Base-by-base conservation (phyloP, 2,329 filamentous ascomycete genomes). In the Penicillium sp. region DNA sequence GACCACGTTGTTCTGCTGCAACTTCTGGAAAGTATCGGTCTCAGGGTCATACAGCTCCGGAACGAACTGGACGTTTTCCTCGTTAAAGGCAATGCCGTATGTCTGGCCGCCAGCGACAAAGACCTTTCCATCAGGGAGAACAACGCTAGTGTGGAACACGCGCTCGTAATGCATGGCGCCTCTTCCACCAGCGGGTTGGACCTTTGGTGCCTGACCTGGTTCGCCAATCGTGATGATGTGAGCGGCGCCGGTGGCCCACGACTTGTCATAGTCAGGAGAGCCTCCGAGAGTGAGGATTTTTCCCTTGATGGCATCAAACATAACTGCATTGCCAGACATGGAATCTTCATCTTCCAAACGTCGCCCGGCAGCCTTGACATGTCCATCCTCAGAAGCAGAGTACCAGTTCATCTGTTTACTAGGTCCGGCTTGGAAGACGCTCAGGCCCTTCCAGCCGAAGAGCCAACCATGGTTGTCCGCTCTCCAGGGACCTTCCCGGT, bases 401-500 rank as follows among this genome's bases (percentile, higher is more conserved):
- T 78, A 84, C 82, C 82, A 85, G 60, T 85, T 77, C 77, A 83
- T 82, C 1, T 70, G 67, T 43, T 68, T 76, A 48, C 75, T 77
- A 1, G 81, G 81, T 0, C 81, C 81, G 2, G 79, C 81, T 57
- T 83, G 80, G 62, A 83, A 81, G 5, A 81, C 73, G 14, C 66
- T 73, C 6, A 68, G 68, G 47, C 71, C 64, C 54, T 73, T 79
- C 75, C 78, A 81, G 9, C 64, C 72, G 47, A 81, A 79, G 1
- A 81, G 69, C 80, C 79, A 82, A 16, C 64, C 79, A 59, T 83
- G 81, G 56, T 81, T 82, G 52, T 82, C 80, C 7, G 71, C 61
- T 18, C 79, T 68, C 56, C 70, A 81, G 47, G 67, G 60, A 9
- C 57, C 48, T 24, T 41, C 39, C 38, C 45, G 56, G 55, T 81